A percentile compares a stretch with the other conserved stretches of the same genome.
These are phyloP conservation scores for Monosporozyma solicola DNA, from an alignment of 805 yeast species.

Conservation along the genomic window DNA sequence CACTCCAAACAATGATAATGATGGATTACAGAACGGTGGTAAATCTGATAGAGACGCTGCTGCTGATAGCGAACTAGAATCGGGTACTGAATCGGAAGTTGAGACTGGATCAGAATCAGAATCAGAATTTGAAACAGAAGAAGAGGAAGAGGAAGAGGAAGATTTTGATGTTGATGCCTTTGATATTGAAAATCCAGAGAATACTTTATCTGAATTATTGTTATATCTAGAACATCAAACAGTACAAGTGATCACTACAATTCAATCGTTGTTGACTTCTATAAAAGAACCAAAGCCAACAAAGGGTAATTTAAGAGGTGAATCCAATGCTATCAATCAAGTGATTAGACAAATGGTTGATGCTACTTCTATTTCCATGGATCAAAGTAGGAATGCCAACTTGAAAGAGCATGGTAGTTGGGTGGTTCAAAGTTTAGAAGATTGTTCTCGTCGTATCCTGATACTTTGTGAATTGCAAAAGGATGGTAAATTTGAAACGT, in stretches of 20 bases:
- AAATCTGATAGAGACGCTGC: background rate
- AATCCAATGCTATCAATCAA: constrained; percentile 64
- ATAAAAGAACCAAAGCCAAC: constrained; percentile 72
- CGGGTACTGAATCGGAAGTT: constrained; percentile 1
- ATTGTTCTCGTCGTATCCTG: constrained; percentile 78
- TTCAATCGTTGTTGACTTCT: constrained; percentile 69
- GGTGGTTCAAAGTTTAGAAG: constrained; percentile 79
- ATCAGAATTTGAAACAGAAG: constrained; percentile 12
- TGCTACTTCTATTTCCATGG: constrained; percentile 81
- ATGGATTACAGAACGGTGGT: background rate
- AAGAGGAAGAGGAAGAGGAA: constrained; percentile 12
- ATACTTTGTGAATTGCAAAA: constrained; percentile 43
- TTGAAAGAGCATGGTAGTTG: constrained; percentile 86
- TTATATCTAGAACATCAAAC: constrained; percentile 89
- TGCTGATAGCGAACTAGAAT: background rate
- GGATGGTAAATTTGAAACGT: constrained; percentile 27
- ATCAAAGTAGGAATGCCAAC: constrained; percentile 74
- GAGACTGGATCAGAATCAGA: constrained; percentile 4
- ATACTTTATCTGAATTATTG: constrained; percentile 74
- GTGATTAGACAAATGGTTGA: constrained; percentile 83
- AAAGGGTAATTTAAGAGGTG: constrained; percentile 60
- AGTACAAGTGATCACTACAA: constrained; percentile 80
- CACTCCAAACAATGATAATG: background rate
- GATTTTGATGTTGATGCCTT: constrained; percentile 64
- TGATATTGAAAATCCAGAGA: constrained; percentile 80